Evolutionary conservation across 768 basidiomycete genomes (phyloP).

Genomic region (Amanita molliuscula): DNA sequence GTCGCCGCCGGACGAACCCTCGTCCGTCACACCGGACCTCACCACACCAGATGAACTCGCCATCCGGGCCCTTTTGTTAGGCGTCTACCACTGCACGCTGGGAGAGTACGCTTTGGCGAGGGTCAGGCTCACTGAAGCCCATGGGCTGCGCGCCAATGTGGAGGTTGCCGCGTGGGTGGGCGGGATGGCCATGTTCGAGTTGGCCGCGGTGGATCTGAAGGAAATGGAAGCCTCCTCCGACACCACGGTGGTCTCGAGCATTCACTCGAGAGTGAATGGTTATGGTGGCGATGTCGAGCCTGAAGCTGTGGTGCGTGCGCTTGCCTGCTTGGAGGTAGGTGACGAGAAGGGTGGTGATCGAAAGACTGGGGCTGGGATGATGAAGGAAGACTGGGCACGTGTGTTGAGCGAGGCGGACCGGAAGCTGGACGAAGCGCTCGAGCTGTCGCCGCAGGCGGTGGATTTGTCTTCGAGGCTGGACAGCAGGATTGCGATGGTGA

Average conservation of each 20-base stretch:
- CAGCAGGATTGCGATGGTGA: constrained; percentile 56
- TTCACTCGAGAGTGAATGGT: not conserved
- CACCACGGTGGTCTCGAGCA: not conserved
- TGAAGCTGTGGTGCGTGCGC: no score
- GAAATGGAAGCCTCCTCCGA: constrained; percentile 34
- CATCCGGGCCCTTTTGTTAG: constrained; percentile 57
- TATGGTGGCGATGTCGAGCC: no score
- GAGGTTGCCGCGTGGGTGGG: constrained; percentile 59
- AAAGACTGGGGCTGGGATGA: not conserved
- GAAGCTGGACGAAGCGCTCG: constrained; percentile 42
- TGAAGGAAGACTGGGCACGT: constrained; percentile 36
- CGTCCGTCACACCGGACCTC: constrained; percentile 24
- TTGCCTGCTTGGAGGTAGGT: not conserved
- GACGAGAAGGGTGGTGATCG: not conserved
- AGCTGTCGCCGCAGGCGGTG: constrained; percentile 38
- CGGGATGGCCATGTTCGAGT: constrained; percentile 58
- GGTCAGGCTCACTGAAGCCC: constrained; percentile 41
- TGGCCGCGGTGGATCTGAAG: constrained; percentile 61
- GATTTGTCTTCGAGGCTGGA: constrained; percentile 65
- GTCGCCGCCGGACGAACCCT: not conserved
- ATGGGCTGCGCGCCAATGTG: constrained; percentile 25
- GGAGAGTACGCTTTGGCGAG: constrained; percentile 34
- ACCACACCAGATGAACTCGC: constrained; percentile 67
- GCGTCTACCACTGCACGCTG: constrained; percentile 52
- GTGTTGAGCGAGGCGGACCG: constrained; percentile 37